Evolutionary conservation across 2,329 filamentous ascomycete genomes (phyloP), one percentile per base, ranked within the genome.

Genomic region (Mycosphaerelloides madeirae): DNA sequence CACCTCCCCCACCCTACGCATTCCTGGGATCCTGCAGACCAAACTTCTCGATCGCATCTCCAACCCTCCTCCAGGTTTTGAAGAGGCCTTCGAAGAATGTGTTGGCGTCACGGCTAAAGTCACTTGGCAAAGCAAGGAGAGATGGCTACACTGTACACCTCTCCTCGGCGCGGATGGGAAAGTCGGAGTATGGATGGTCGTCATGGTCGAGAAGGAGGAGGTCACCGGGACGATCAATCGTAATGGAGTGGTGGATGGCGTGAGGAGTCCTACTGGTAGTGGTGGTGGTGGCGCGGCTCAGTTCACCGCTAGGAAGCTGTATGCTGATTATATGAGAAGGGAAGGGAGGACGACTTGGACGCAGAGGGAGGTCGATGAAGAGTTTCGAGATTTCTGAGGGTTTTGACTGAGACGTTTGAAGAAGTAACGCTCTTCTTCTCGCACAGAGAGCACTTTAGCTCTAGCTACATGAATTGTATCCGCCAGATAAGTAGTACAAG

Each of bases 1-100:
- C 59, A 83, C 83, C 2, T 84, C 80, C 1, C 82, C 83, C 0
- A 77, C 79, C 1, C 73, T 86, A 20, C 77, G 82, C 2, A 76
- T 85, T 0, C 82, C 83, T 0, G 83, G 82, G 0, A 83, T 85
- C 38, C 67, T 86, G 0, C 70, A 72, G 50, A 68, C 65, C 9
- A 65, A 67, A 39, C 64, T 73, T 41, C 59, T 72, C 28, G 65
- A 68, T 16, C 67, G 69, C 35, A 61, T 73, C n/a, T 1, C 36
- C 53, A 12, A 55, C 60, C 11, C 61, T 70, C 2, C 61, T 67
- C 15, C 62, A 38, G 67, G 64, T 12, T 57, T 73, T 13, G 51
- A 60, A 6, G 64, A 71, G 38, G 65, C 69, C 7, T 60, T 73
- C 16, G 46, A 58, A 6, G 55, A 61, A 20, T 68, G 67, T 15